Evolutionary conservation across 495 filamentous ascomycete genomes (phyloP), one percentile per base, ranked within the genome.

Genomic region (Saxophila tyrrhenica): DNA sequence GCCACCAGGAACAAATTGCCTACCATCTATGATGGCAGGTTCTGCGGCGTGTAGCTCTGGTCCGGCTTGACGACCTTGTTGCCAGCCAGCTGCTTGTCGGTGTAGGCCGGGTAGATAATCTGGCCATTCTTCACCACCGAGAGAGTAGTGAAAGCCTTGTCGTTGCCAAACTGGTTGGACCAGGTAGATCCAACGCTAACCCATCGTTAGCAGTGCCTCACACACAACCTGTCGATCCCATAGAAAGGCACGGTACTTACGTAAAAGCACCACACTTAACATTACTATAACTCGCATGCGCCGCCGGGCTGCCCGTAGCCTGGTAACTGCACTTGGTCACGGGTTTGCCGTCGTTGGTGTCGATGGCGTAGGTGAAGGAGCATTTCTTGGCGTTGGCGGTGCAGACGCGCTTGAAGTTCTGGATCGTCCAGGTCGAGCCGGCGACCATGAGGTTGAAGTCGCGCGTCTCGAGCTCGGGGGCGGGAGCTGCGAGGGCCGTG

Each of bases 41-140:
- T 48, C 46, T 48, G 46, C 7, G 46, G 46, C 8, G 46, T 48
- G 46, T 48, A 48, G 46, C 46, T 48, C 23, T 48, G 46, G 46
- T 48, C 23, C 7, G 46, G 46, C 46, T 23, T 48, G 46, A 48
- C 46, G 10, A 29, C 46, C 10, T 23, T 23, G 20, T 11, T 25
- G 46, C 46, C 23, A 7, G 17, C 19, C 20, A 48, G 46, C 23
- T 48, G 46, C 20, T 24, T 29, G 23, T 48, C 46, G 20, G 17
- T 48, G 46, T 48, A 48, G 10, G 46, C 17, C 17, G 46, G 46
- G 46, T 48, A 48, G 46, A 25, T 19, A 19, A 48, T 48, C 46
- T 24, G 23, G 9, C 25, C 25, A 10, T 19, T 19, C 9, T 48
- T 48, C 9, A 48, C 46, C 15, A 48, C 23, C 9, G 46, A 9